A percentile compares a stretch with the other conserved stretches of the same genome.
These are phyloP conservation scores for Cornus kousa DNA, from an alignment of 148 eudicot species.

Conservation along the genomic window DNA sequence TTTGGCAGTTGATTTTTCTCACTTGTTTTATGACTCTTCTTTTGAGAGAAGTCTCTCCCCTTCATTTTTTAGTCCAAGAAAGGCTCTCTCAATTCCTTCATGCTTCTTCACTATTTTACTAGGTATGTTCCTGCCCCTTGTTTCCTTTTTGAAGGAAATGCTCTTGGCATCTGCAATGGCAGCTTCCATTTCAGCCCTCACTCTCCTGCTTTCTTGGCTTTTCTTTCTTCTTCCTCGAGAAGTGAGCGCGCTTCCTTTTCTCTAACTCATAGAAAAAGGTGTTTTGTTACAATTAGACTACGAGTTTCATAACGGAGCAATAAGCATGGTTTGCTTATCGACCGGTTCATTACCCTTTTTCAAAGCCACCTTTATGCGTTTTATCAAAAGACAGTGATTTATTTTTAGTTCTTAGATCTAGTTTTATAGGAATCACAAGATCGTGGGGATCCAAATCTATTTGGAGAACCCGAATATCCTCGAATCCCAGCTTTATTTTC, in stretches of 20 bases:
- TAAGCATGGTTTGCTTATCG: too few relatives aligned
- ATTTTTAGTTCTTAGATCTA: too few relatives aligned
- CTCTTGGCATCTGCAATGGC: constrained; percentile 58
- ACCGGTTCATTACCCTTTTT: too few relatives aligned
- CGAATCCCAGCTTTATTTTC: too few relatives aligned
- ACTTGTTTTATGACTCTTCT: constrained; percentile 46
- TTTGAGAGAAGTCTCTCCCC: constrained; percentile 36
- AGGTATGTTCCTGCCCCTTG: constrained; percentile 72
- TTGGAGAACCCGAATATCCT: too few relatives aligned
- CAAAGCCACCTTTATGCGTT: too few relatives aligned
- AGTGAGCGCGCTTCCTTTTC: constrained; percentile 75
- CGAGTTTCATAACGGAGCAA: too few relatives aligned
- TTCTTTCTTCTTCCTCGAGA: constrained; percentile 54
- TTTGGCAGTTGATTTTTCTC: constrained; percentile 49
- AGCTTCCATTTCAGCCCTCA: constrained; percentile 63
- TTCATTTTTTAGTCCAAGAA: constrained; percentile 51
- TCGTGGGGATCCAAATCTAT: too few relatives aligned
- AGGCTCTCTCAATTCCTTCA: constrained; percentile 45
- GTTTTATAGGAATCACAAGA: too few relatives aligned
- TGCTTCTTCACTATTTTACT: constrained; percentile 52
- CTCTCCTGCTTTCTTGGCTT: constrained; percentile 51
- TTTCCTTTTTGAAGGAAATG: constrained; percentile 53
- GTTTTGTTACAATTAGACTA: too few relatives aligned
- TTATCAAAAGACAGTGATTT: too few relatives aligned
- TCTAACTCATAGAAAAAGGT: constrained; percentile 4